Conservation (phyloP, 306 rosid species). For the Delonix regia region DNA sequence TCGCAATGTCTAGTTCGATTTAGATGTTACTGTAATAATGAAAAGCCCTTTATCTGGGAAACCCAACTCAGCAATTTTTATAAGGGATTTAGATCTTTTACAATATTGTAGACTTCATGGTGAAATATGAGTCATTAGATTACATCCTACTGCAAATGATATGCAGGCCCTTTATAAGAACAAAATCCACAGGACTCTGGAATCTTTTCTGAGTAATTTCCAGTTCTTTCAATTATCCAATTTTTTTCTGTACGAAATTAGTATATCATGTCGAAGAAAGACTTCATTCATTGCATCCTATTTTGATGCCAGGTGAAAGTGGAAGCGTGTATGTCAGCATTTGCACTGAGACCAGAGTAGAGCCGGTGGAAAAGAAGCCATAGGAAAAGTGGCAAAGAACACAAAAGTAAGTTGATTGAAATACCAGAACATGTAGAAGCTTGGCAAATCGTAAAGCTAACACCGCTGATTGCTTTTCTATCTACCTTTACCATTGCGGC, state of each 20-base stretch:
- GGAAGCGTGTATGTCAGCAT: conserved; percentile 43
- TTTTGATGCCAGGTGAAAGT: conserved; percentile 22
- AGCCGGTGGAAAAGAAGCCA: conserved; percentile 42
- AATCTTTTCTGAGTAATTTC: not conserved
- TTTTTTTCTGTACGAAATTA: not conserved
- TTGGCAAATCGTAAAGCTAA: conserved; percentile 70
- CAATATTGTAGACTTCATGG: too few species aligned
- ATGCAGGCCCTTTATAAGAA: too few species aligned
- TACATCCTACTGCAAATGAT: too few species aligned
- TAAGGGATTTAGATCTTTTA: too few species aligned
- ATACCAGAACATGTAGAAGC: conserved; percentile 36
- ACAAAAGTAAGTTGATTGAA: conserved; percentile 30
- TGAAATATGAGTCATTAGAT: too few species aligned
- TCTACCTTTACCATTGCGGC: conserved; percentile 40
- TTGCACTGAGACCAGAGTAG: conserved; percentile 17
- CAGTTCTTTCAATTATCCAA: not conserved
- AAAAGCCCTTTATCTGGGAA: too few species aligned
- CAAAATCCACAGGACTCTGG: not conserved
- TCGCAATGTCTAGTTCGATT: too few species aligned
- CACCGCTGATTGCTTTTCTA: conserved; percentile 38
- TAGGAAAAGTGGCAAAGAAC: conserved; percentile 25
- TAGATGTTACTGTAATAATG: too few species aligned
- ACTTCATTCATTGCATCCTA: conserved; percentile 26
- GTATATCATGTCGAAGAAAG: not conserved
- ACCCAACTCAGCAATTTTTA: too few species aligned